Evolutionary conservation across 2,329 filamentous ascomycete species (phyloP).

Genomic region (Trichophaea hybrida): DNA sequence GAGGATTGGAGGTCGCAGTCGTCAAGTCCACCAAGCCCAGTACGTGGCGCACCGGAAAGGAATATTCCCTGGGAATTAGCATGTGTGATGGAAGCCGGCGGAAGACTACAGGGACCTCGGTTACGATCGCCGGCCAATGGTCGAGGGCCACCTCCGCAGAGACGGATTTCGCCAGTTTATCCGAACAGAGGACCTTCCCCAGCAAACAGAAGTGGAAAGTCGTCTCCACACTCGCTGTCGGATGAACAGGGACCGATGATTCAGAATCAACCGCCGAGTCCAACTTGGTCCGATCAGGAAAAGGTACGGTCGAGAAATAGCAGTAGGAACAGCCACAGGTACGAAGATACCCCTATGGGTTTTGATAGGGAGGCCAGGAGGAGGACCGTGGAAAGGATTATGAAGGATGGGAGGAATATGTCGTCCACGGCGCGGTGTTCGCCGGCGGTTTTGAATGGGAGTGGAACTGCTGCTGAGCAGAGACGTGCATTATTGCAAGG

Average conservation of each 20-base stretch:
- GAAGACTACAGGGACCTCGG: neutral
- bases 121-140: neutral
- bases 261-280: neutral
- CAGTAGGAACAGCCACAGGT: neutral
- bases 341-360: neutral
- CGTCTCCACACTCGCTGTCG: neutral
- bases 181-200: neutral
- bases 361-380: neutral
- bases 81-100: neutral
- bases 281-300: neutral
- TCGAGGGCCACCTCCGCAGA: neutral
- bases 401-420: neutral
- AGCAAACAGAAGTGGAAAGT: neutral
- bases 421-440: neutral
- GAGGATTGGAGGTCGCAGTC: conserved; percentile 3
- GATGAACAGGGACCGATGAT: neutral
- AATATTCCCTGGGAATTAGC: conserved; percentile 5
- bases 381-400: neutral
- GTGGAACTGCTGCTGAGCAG: neutral
- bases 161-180: neutral
- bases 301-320: neutral
- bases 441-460: neutral
- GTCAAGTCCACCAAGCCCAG: neutral
- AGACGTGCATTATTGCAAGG: neutral
- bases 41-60: neutral